These are phyloP conservation scores for Tetradesmus obliquus DNA, from an alignment of 139 green algal species.

Conservation along the genomic window DNA sequence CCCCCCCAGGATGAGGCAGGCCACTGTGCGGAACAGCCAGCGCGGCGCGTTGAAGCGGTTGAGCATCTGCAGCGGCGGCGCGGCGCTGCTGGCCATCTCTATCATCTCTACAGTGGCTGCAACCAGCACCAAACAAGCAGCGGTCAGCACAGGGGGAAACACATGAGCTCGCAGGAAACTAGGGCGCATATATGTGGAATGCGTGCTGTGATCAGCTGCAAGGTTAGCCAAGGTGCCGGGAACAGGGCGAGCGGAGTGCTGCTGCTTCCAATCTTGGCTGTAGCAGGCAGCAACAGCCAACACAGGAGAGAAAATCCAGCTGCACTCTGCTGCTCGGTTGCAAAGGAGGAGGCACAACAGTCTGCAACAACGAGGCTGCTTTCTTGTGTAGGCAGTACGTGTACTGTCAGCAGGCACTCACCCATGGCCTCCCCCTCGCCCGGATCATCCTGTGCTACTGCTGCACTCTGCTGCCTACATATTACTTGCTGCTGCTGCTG, in stretches of 20 bases:
- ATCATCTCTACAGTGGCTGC: slow-evolving; percentile 48
- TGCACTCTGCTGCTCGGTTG: neutral
- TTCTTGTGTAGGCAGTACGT: neutral
- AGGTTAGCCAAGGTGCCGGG: neutral
- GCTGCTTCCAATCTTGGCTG: neutral
- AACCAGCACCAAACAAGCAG: neutral
- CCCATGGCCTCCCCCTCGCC: slow-evolving; percentile 12
- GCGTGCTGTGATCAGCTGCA: neutral
- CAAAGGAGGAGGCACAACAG: neutral
- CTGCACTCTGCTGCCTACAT: slow-evolving; percentile 21
- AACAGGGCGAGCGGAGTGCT: neutral
- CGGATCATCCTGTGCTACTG: slow-evolving; percentile 20
- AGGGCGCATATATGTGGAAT: neutral
- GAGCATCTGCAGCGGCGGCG: slow-evolving; percentile 51
- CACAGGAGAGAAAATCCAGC: neutral
- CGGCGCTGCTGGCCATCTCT: slow-evolving; percentile 23
- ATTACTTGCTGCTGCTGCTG: slow-evolving; percentile 4
- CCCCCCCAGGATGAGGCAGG: slow-evolving; percentile 82
- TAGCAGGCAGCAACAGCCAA: neutral
- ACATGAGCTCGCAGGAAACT: neutral
- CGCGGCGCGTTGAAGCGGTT: slow-evolving; percentile 72
- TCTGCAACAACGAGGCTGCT: neutral
- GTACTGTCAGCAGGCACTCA: neutral
- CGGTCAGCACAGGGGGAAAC: too few relatives aligned
- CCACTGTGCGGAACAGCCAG: slow-evolving; percentile 83